Evolutionary conservation across 805 yeast genomes (phyloP), one percentile per base, ranked within the genome.

Genomic region (Sugiyamaella marilandica): DNA sequence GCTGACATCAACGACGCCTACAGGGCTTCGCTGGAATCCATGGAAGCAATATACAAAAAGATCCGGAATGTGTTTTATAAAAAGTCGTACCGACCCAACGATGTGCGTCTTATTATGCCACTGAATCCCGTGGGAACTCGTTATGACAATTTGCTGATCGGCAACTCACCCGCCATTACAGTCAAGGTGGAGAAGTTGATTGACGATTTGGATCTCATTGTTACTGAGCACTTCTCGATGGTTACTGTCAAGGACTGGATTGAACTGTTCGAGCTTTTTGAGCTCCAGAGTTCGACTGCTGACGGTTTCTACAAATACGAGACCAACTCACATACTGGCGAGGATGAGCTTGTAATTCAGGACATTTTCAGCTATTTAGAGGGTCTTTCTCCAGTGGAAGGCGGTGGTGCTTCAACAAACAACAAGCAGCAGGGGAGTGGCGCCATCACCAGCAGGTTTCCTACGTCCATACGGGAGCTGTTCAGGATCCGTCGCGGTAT

Each of bases 201-300:
- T 19, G 78, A 77, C 51, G 76, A 77, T 45, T 67, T 91, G 54
- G 92, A 91, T 67, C 71, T 74, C 14, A 71, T 87, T 5, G 75
- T 87, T 26, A 72, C 78, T 1, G 76, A 78, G 2, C 73, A 84
- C 32, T 82, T 84, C 63, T 72, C 70, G 26, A 76, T 80, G 10
- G 76, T 85, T 33, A 76, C 81, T 10, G 67, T 81, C 10, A 79
- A 78, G 55, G 95, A 91, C 60, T 92, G 97, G 97, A 73, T 88
- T 49, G 77, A 78, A 51, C 79, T 84, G 2, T 86, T 80, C 65
- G 92, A 88, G 62, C 69, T 83, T 0, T 68, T 92, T 44, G 97
- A 91, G 64, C 71, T 79, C 32, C 84, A 85, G 54, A 79, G 84
- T 24, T 79, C 80, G 19, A 81, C 77, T 46, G 75, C 83, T 0